These are phyloP conservation scores for Diaporthe batatas DNA, from an alignment of 2,329 filamentous ascomycete genomes.

Conservation along the genomic window DNA sequence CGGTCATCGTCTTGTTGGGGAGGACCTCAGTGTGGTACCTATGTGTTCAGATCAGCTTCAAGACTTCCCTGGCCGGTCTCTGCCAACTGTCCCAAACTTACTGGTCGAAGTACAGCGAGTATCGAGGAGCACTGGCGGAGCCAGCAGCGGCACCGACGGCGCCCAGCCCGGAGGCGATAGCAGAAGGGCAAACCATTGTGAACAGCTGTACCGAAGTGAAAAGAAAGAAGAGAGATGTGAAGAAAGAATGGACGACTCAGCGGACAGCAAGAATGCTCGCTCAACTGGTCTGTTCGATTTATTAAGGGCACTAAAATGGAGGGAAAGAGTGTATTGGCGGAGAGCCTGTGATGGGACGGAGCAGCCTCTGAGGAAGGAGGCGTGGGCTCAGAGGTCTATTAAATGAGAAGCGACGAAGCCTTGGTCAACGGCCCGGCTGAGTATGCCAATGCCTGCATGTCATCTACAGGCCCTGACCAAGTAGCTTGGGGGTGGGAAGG, in stretches of 20 bases:
- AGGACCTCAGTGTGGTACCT: conserved; percentile 38
- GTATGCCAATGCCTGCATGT: background rate
- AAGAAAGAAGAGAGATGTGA: background rate
- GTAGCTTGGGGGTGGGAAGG: conserved; percentile 24
- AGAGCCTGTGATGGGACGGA: background rate
- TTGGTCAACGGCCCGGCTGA: background rate
- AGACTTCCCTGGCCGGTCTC: no score
- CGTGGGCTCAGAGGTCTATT: conserved; percentile 1
- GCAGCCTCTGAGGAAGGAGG: background rate
- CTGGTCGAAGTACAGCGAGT: conserved; percentile 41
- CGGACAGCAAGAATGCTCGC: conserved; percentile 7
- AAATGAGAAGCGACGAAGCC: conserved; percentile 33
- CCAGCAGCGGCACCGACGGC: conserved; percentile 24
- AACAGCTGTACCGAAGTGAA: background rate
- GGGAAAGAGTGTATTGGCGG: conserved; percentile 2
- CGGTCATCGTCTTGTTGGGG: conserved; percentile 49
- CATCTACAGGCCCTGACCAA: conserved; percentile 8
- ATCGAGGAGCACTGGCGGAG: conserved; percentile 32
- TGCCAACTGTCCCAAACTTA: background rate
- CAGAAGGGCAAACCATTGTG: conserved; percentile 36
- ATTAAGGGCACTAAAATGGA: background rate
- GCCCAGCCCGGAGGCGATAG: conserved; percentile 26
- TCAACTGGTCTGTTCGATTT: conserved; percentile 10
- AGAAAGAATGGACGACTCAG: conserved; percentile 32
- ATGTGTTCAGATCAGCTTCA: background rate